Percentiles rank a stretch among this genome's conserved stretches.
Conservation (phyloP, 108 stramenopile genomes). For the Chaetoceros muelleri region DNA sequence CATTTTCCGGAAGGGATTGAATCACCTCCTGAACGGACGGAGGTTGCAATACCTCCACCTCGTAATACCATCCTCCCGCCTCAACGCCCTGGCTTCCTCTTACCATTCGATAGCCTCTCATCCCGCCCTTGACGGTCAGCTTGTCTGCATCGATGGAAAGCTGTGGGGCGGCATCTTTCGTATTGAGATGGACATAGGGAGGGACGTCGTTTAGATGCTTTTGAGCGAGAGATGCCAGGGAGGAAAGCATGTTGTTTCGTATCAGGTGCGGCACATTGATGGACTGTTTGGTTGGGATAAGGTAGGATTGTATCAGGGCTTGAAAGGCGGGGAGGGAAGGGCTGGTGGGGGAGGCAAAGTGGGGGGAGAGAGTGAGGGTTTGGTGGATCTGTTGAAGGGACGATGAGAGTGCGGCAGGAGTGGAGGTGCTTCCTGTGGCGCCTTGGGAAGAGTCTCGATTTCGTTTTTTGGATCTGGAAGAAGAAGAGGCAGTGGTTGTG, state of each 20-base stretch:
- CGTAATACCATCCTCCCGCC: constrained; percentile 52
- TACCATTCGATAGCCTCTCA: constrained; percentile 83
- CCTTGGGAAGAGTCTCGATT: no score
- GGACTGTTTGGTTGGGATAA: no score
- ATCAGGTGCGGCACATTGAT: not conserved
- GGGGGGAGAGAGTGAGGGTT: no score
- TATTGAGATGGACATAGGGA: constrained; percentile 60
- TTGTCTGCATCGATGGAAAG: constrained; percentile 31
- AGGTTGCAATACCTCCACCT: constrained; percentile 37
- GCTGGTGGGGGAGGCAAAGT: no score
- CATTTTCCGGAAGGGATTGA: constrained; percentile 26
- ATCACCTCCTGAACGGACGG: constrained; percentile 26
- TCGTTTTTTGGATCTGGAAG: no score
- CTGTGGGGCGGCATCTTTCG: constrained; percentile 72
- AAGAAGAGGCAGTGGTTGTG: no score
- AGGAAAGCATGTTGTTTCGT: not conserved
- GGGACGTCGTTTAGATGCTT: constrained; percentile 50
- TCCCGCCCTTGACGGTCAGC: constrained; percentile 40
- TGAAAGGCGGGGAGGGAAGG: no score
- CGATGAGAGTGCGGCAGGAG: no score
- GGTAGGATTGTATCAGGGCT: no score
- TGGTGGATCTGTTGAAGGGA: no score
- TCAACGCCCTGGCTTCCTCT: constrained; percentile 64
- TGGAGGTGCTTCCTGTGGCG: no score
- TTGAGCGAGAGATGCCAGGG: constrained; percentile 6